Evolutionary conservation across 139 green algal species (phyloP).

Genomic region (Ettlia oleoabundans): DNA sequence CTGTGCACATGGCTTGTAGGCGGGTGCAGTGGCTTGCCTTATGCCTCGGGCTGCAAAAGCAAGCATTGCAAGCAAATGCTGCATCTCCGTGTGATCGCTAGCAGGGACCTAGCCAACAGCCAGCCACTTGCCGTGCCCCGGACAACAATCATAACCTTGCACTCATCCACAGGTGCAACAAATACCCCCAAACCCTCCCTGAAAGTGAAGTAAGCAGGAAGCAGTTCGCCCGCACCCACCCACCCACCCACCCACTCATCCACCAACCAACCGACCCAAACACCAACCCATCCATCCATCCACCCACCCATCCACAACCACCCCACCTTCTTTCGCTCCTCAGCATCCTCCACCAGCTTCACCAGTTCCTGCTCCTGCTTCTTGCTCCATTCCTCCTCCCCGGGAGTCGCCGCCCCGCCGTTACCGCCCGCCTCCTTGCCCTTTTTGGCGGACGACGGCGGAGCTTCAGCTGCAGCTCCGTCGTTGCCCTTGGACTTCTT

Average conservation of each 20-base stretch:
- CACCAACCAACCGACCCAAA: neutral
- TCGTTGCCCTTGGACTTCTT: constrained; percentile 35
- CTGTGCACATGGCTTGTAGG: too few species aligned
- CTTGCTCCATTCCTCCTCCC: constrained; percentile 18
- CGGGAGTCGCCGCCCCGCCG: neutral
- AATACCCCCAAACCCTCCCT: neutral
- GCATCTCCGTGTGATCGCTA: too few species aligned
- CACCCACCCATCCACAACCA: neutral
- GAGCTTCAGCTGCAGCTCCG: neutral
- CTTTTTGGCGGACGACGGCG: neutral
- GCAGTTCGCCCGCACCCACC: neutral
- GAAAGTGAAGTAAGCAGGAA: neutral
- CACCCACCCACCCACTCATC: neutral
- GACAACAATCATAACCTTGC: neutral
- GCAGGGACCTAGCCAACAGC: too few species aligned
- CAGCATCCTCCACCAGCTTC: constrained; percentile 36
- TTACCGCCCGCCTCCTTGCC: constrained; percentile 1
- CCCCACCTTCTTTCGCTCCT: constrained; percentile 36
- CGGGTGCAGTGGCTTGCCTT: too few species aligned
- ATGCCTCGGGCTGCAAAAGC: too few species aligned
- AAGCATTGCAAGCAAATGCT: too few species aligned
- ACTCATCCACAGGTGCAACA: neutral
- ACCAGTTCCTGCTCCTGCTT: constrained; percentile 33
- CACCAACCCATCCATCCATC: neutral
- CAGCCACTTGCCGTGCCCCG: too few species aligned